Percentiles rank a stretch among this genome's conserved stretches.
These are phyloP conservation scores for Patellifolia procumbens DNA, from an alignment of 179 eudicot genomes.

Conservation along the genomic window DNA sequence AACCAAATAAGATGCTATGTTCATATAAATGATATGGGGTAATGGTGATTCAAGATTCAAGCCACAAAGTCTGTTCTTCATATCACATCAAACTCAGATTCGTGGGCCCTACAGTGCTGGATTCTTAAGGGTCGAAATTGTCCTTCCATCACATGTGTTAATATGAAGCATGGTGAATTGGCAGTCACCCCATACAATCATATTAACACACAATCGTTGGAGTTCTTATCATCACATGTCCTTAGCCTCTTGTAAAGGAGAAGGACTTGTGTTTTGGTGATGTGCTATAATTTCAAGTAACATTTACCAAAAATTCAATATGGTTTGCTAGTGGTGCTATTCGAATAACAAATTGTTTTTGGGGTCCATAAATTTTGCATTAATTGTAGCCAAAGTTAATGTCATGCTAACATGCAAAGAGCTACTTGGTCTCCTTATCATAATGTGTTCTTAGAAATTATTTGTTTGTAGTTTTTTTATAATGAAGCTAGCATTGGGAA, in stretches of 20 bases:
- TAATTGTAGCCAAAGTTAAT: background rate
- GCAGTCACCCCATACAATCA: background rate
- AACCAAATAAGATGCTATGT: background rate
- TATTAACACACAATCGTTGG: background rate
- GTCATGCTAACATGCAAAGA: background rate
- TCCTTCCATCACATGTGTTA: background rate
- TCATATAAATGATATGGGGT: background rate
- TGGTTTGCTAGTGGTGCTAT: background rate
- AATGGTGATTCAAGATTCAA: background rate
- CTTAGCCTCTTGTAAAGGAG: no score
- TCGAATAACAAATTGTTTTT: background rate
- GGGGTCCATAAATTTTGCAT: background rate
- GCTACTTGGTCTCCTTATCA: background rate
- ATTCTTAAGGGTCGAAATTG: background rate
- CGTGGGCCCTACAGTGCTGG: background rate
- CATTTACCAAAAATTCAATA: no score
- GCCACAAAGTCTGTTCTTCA: background rate
- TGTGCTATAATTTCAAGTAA: background rate
- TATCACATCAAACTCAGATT: background rate
- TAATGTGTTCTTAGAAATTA: no score
- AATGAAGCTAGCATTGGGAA: no score
- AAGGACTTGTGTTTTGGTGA: background rate
- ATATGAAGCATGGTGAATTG: background rate
- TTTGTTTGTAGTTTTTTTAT: no score
- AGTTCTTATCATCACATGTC: slow-evolving; percentile 1